Evolutionary conservation across 768 basidiomycete species (phyloP).

Genomic region (Trametes maxima): DNA sequence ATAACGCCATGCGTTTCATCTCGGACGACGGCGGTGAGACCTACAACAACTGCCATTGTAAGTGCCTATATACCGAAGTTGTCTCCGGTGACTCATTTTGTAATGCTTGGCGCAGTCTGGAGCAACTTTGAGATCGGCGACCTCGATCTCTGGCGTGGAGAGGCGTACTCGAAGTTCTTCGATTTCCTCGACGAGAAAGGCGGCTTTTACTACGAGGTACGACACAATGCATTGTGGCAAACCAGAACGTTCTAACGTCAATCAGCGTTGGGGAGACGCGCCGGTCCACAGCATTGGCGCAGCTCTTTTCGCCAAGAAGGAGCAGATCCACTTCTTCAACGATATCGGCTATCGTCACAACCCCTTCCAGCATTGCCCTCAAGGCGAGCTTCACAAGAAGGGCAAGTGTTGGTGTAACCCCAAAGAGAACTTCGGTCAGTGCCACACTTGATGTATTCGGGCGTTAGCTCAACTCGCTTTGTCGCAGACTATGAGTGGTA

Average conservation of each 20-base stretch:
- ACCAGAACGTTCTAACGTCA: not conserved
- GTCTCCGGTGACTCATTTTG: not conserved
- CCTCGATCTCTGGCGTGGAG: conserved; percentile 57
- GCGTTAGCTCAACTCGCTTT: not conserved
- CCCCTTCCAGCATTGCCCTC: conserved; percentile 92
- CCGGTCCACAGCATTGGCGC: conserved; percentile 82
- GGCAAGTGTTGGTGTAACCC: conserved; percentile 89
- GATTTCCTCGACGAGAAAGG: conserved; percentile 56
- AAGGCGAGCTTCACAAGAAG: conserved; percentile 68
- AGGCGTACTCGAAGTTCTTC: conserved; percentile 61
- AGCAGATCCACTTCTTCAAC: conserved; percentile 93
- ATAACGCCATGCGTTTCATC: conserved; percentile 60
- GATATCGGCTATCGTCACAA: conserved; percentile 92
- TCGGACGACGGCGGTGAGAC: conserved; percentile 56
- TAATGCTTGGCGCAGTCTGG: conserved; percentile 46
- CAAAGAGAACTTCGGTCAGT: conserved; percentile 71
- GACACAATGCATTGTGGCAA: not conserved
- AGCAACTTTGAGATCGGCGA: conserved; percentile 67
- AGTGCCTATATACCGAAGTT: conserved; percentile 21
- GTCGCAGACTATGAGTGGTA: conserved; percentile 79
- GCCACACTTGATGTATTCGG: not conserved
- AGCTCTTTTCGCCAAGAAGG: conserved; percentile 83
- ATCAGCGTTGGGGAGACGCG: conserved; percentile 91
- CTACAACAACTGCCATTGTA: conserved; percentile 62
- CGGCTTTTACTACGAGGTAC: conserved; percentile 62